Evolutionary conservation across 1,284 basidiomycete species (phyloP), one percentile per base, ranked within the genome.

Genomic region (Ceratobasidium sp.): DNA sequence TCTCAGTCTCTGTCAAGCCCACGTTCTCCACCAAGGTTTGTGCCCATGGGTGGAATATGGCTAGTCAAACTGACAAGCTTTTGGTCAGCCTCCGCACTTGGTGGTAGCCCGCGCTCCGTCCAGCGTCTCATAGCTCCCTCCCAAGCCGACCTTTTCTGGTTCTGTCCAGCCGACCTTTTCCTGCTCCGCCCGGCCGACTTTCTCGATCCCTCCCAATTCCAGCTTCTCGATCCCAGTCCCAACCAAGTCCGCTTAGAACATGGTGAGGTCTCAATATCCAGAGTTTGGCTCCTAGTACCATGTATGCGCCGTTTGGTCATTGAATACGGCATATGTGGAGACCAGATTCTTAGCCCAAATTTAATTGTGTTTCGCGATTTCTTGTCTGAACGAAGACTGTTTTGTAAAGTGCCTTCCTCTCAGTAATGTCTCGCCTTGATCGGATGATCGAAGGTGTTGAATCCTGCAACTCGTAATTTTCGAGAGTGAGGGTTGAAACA

Each of bases 21-120:
- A 24, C 62, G 33, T 48, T 45, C 48, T 65, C 63, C 17, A 15
- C 29, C 48, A 66, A 54, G 64, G 64, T 66, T 41, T 11, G 51
- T 15, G 11, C 36, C 11, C 22, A 24, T 17, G 1, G 15, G 17
- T n/a, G 56, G 9, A 8, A 17, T 36, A 36, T n/a, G n/a, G 15
- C 22, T 15, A 33, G 15, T 15, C 3, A 4, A 3, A 33, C 17
- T 6, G 6, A 17, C 7, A 5, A 22, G 41, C n/a, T 15, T 19
- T 44, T 44, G 36, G 22, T 11, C 59, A n/a, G 33, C 59, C 56
- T 14, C 50, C 66, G 4, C 51, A 53, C 51, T 54, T 41, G 59
- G 41, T 62, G 9, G 59, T 44, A 27, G 29, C 59, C 45, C 59
- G 59, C 41, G 41, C 59, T 45, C 59, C 59, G 22, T 62, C 41